Conservation (phyloP, 1,139 yeast species). For the Geotrichum klebahnii region DNA sequence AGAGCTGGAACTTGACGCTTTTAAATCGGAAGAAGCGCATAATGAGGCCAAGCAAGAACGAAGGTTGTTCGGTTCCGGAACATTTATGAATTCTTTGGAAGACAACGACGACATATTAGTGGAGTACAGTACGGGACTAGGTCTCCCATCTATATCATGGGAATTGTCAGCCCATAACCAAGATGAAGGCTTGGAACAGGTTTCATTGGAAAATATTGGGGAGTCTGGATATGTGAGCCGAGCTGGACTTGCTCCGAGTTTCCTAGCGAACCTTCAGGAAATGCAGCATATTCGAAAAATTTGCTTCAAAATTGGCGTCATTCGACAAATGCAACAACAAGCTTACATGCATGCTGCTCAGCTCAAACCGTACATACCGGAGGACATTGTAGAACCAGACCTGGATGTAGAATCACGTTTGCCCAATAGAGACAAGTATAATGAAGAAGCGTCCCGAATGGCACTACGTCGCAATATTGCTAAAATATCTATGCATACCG, state of each 20-base stretch:
- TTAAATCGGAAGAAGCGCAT: slow-evolving; percentile 18
- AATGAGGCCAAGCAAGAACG: slow-evolving; percentile 17
- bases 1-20: slow-evolving; percentile 30
- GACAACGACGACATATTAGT: slow-evolving; percentile 61
- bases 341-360: slow-evolving; percentile 72
- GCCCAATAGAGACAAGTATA: slow-evolving; percentile 58
- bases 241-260: slow-evolving; percentile 47
- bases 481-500: slow-evolving; percentile 85
- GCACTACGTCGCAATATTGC: slow-evolving; percentile 68
- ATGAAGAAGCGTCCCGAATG: slow-evolving; percentile 56
- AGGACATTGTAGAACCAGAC: slow-evolving; percentile 60
- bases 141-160: slow-evolving; percentile 62
- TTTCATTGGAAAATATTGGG: slow-evolving; percentile 30
- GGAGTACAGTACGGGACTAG: slow-evolving; percentile 82
- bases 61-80: slow-evolving; percentile 7
- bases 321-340: slow-evolving; percentile 87
- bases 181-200: slow-evolving; percentile 40
- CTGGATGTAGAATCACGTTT: slow-evolving; percentile 75
- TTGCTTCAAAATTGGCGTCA: slow-evolving; percentile 82
- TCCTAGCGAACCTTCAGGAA: slow-evolving; percentile 63
- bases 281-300: slow-evolving; percentile 85
- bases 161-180: slow-evolving; percentile 42
- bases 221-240: slow-evolving; percentile 21
- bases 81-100: slow-evolving; percentile 29
- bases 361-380: slow-evolving; percentile 65